Percentiles rank a stretch among this genome's conserved stretches.
These are phyloP conservation scores for Hypomontagnella monticulosa DNA, from an alignment of 495 filamentous ascomycete genomes.

Conservation along the genomic window DNA sequence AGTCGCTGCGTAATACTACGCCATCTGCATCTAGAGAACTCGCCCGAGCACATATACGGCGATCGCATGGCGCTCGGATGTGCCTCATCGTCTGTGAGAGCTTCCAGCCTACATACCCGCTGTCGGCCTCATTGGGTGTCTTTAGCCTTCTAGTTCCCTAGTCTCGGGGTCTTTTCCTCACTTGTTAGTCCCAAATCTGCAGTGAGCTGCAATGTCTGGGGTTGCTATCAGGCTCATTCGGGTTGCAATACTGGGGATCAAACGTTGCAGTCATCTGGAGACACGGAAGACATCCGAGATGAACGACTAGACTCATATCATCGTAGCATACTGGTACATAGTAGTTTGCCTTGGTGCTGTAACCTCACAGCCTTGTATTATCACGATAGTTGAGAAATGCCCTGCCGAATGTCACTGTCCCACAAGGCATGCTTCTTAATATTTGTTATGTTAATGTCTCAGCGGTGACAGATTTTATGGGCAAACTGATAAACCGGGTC, in stretches of 20 bases:
- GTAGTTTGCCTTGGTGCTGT: not conserved
- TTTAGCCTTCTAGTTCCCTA: slow-evolving; percentile 10
- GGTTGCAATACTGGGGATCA: slow-evolving; percentile 2
- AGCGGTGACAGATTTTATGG: not conserved
- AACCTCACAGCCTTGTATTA: not conserved
- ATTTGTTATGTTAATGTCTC: slow-evolving; percentile 16
- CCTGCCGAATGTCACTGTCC: slow-evolving; percentile 13
- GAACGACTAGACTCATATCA: not conserved
- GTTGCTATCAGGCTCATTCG: slow-evolving; percentile 3
- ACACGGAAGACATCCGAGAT: slow-evolving; percentile 12
- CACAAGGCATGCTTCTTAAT: slow-evolving; percentile 6
- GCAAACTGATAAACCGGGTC: not conserved
- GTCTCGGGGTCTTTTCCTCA: slow-evolving; percentile 3
- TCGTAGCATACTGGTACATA: slow-evolving; percentile 6
- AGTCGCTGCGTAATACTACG: slow-evolving; percentile 24
- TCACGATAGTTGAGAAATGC: slow-evolving; percentile 4
- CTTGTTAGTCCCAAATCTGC: slow-evolving; percentile 16
- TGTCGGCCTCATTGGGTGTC: slow-evolving; percentile 8
- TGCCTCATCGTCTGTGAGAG: slow-evolving; percentile 13
- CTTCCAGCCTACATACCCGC: slow-evolving; percentile 4
- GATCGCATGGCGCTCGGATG: slow-evolving; percentile 24
- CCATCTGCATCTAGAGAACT: slow-evolving; percentile 28
- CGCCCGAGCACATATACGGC: slow-evolving; percentile 9
- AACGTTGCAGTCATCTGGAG: slow-evolving; percentile 2
- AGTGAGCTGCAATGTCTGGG: slow-evolving; percentile 1